Base-by-base conservation (phyloP, 2,329 filamentous ascomycete species). In the Cytospora mali region DNA sequence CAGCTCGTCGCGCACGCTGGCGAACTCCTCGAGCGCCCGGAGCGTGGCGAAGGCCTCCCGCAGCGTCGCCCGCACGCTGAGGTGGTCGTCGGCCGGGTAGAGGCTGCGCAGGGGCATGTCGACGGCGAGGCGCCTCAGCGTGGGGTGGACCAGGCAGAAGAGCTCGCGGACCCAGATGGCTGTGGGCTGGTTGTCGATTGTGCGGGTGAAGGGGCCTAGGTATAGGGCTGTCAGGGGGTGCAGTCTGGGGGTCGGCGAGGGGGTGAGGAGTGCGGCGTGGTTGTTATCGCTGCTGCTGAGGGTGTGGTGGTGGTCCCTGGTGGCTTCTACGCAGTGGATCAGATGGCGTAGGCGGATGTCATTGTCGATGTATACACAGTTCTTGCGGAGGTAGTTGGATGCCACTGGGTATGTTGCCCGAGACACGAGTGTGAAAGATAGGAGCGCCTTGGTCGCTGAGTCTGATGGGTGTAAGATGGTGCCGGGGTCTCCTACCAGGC, bases 71-170 rank as follows among this genome's bases (percentile, higher is more conserved):
- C 75, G 72, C 51, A 79, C 72, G 62, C 69, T 69, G 70, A 77
- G 68, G 62, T 76, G 74, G 61, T 82, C 79, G 31, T 80, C 74
- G 27, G 75, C 72, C 1, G 74, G 75, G 29, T 77, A 74, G 18
- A 81, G 70, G 58, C 72, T 79, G 25, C 76, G 72, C 52, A 82
- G 76, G 7, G 81, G 80, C 66, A 83, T 81, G 62, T 80, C 74
- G 49, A 84, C 75, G 53, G 82, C 73, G 7, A 84, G 74, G 23
- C 78, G 77, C 50, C 70, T 74, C 51, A 84, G 73, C 7, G 76
- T 75, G 23, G 69, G 67, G 55, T 72, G 72, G 31, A 79, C 71
- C 62, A 76, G 73, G 61, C 70, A 74, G 55, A 84, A 74, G 1
- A 84, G 72, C 50, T 79, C 75, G 6, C 75, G 73, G 42, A 79